Conservation (phyloP, 2,329 filamentous ascomycete species). For the Diaporthe helianthi region DNA sequence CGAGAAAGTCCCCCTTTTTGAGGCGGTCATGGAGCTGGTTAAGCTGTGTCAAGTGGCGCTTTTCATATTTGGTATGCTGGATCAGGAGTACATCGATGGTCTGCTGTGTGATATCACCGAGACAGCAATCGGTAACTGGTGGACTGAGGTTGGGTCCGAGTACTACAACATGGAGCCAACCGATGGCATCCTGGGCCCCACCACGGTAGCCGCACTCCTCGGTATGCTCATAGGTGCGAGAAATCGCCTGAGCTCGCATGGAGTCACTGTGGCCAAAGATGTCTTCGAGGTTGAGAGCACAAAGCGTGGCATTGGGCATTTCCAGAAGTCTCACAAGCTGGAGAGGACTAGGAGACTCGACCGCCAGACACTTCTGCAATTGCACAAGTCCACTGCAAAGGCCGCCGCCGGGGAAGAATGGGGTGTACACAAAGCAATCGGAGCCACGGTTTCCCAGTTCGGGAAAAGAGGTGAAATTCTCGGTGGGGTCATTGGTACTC, state of each 20-base stretch:
- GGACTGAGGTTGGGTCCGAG: slow-evolving; percentile 90
- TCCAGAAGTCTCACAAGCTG: slow-evolving; percentile 89
- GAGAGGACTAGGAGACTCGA: slow-evolving; percentile 81
- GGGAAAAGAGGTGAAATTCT: slow-evolving; percentile 94
- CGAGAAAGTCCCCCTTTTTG: slow-evolving; percentile 79
- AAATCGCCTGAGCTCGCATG: slow-evolving; percentile 85
- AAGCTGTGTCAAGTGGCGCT: slow-evolving; percentile 91
- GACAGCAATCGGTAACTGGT: slow-evolving; percentile 90
- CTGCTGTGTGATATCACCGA: slow-evolving; percentile 94
- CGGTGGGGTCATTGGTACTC: slow-evolving; percentile 88
- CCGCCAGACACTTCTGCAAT: slow-evolving; percentile 78
- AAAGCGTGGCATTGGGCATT: slow-evolving; percentile 83
- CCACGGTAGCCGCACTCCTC: slow-evolving; percentile 85
- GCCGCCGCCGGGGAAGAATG: slow-evolving; percentile 88
- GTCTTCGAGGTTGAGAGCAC: slow-evolving; percentile 85
- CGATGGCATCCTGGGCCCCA: slow-evolving; percentile 91
- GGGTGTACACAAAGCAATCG: slow-evolving; percentile 92
- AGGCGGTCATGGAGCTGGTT: slow-evolving; percentile 85
- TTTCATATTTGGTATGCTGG: slow-evolving; percentile 84
- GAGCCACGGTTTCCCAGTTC: slow-evolving; percentile 92
- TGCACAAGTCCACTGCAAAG: slow-evolving; percentile 87
- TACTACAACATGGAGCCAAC: slow-evolving; percentile 92
- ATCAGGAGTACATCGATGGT: slow-evolving; percentile 89
- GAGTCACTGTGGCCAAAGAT: slow-evolving; percentile 86
- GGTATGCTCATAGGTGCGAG: slow-evolving; percentile 89